phyloP scores from a whole-genome alignment of 176 grass and related monocot genomes.

The Oryza glumipatula region DNA sequence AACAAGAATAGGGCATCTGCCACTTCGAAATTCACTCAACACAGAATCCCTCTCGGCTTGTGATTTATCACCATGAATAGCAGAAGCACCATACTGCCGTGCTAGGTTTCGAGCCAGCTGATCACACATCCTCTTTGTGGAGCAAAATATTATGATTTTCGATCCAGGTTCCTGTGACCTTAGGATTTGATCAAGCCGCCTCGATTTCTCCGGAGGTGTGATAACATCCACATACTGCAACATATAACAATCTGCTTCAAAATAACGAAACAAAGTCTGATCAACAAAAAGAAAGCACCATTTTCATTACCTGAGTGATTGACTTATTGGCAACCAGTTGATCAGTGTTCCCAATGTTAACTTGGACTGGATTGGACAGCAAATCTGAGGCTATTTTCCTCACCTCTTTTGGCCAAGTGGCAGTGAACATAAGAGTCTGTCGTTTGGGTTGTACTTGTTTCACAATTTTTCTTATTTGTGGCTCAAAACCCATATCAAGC shows the following conservation, averaged over 20 bases:
- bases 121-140: constrained; percentile 98
- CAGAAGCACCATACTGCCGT: constrained; percentile 67
- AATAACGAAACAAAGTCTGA: constrained; percentile 21
- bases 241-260: constrained; percentile 31
- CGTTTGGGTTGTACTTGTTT: constrained; percentile 59
- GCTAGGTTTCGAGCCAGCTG: constrained; percentile 65
- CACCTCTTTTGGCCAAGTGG: constrained; percentile 89
- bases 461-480: constrained; percentile 94
- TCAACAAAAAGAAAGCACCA: constrained; percentile 4
- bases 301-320: constrained; percentile 71
- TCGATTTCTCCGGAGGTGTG: constrained; percentile 62
- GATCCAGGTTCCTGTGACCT: constrained; percentile 77
- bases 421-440: constrained; percentile 98
- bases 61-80: constrained; percentile 98
- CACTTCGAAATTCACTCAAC: constrained; percentile 73
- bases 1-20: constrained; percentile 75
- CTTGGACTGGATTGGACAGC: constrained; percentile 72
- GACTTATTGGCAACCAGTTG: constrained; percentile 87
- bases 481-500: constrained; percentile 98
- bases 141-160: constrained; percentile 95
- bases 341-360: constrained; percentile 89
- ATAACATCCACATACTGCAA: constrained; percentile 82
- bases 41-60: constrained; percentile 93
- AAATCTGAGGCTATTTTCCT: constrained; percentile 80
- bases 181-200: constrained; percentile 85